A percentile compares a stretch with the other conserved stretches of the same genome.
These are phyloP conservation scores for Serendipita indica DNA, from an alignment of 768 basidiomycete genomes.

Conservation along the genomic window DNA sequence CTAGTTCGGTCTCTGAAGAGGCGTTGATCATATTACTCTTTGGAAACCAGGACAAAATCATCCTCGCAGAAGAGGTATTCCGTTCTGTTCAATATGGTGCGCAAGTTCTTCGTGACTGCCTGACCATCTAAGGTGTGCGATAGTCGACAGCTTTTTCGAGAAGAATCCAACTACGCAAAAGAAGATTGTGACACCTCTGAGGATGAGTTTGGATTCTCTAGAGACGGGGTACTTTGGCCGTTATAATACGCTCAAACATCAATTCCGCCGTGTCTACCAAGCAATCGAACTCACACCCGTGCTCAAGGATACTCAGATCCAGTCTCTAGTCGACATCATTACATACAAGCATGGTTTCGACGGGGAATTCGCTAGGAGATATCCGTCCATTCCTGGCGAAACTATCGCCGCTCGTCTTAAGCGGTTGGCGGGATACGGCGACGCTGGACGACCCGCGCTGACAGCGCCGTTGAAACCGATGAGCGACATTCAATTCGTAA, in stretches of 20 bases:
- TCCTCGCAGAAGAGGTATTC: neutral
- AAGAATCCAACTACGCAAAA: neutral
- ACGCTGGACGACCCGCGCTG: neutral
- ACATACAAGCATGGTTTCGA: neutral
- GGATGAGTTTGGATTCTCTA: neutral
- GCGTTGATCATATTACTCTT: neutral
- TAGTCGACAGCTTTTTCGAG: neutral
- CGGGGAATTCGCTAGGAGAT: neutral
- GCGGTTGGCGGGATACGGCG: neutral
- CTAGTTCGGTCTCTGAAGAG: neutral
- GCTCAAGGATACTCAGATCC: neutral
- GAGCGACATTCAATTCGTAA: neutral
- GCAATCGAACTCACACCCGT: neutral
- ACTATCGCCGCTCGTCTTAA: neutral
- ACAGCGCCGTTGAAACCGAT: neutral
- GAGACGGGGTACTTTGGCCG: neutral
- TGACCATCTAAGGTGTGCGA: neutral
- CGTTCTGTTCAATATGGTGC: neutral
- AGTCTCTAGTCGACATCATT: neutral
- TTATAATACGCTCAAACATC: neutral
- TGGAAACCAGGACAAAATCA: neutral
- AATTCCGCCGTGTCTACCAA: neutral
- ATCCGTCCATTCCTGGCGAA: neutral
- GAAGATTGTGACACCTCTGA: neutral
- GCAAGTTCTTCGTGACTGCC: neutral